Evolutionary conservation across 2,329 filamentous ascomycete genomes (phyloP).

Genomic region (Cladobotryum protrusum): DNA sequence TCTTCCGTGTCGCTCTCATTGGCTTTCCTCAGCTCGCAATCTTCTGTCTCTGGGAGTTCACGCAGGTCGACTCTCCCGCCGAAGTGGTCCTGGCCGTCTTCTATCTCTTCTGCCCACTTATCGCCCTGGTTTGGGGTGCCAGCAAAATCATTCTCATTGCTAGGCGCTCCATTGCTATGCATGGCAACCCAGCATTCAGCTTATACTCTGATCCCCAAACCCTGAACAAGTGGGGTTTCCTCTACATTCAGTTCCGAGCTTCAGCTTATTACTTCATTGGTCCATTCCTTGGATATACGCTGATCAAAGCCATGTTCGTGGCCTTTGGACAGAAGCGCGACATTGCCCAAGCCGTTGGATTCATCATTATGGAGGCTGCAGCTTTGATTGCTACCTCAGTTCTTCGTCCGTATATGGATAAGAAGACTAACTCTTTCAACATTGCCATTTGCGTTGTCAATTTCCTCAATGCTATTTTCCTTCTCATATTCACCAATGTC

Average conservation of each 20-base stretch:
- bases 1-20: conserved; percentile 84
- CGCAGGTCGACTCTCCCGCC: conserved; percentile 75
- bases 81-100: conserved; percentile 80
- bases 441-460: conserved; percentile 84
- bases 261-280: conserved; percentile 94
- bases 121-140: conserved; percentile 74
- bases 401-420: conserved; percentile 95
- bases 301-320: conserved; percentile 86
- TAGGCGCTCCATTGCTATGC: conserved; percentile 77
- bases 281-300: conserved; percentile 65
- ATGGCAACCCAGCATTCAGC: conserved; percentile 94
- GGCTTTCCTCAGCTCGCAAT: conserved; percentile 87
- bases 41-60: conserved; percentile 89
- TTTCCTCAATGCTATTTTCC: conserved; percentile 81
- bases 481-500: conserved; percentile 78
- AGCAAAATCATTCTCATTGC: conserved; percentile 84
- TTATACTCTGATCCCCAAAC: conserved; percentile 87
- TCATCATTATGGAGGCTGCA: conserved; percentile 73
- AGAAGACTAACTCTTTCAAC: conserved; percentile 94
- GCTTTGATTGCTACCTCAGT: conserved; percentile 72
- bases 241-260: conserved; percentile 92
- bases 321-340: conserved; percentile 67
- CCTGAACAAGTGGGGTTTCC: conserved; percentile 95
- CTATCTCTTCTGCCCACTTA: conserved; percentile 73
- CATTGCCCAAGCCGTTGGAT: conserved; percentile 71